Conservation (phyloP, 2,329 filamentous ascomycete species). For the Colletotrichum tofieldiae region DNA sequence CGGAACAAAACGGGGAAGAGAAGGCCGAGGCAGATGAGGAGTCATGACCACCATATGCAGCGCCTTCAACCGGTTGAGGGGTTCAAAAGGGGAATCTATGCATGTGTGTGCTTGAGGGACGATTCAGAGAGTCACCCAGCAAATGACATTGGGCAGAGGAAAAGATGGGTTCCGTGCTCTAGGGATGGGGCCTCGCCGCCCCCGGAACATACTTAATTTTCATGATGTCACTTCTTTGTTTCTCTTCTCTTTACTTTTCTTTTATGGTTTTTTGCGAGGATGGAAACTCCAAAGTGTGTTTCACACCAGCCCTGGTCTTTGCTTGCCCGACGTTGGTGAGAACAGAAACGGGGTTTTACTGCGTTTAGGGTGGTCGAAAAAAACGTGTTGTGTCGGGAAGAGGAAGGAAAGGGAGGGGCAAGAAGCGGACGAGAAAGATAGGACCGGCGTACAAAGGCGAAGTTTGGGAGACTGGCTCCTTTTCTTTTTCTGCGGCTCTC, state of each 20-base stretch:
- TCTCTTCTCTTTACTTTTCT: conserved; percentile 19
- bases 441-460: conserved; percentile 32
- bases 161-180: conserved; percentile 27
- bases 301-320: neutral
- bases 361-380: conserved; percentile 16
- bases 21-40: conserved; percentile 31
- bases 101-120: conserved; percentile 16
- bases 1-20: conserved; percentile 39
- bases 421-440: conserved; percentile 12
- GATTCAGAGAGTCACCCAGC: conserved; percentile 24
- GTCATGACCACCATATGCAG: conserved; percentile 37
- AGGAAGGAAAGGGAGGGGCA: conserved; percentile 11
- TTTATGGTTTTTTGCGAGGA: conserved; percentile 18
- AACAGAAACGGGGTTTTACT: conserved; percentile 6
- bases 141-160: conserved; percentile 33
- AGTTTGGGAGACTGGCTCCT: conserved; percentile 34
- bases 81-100: conserved; percentile 22
- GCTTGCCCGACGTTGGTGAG: conserved; percentile 16
- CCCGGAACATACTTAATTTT: conserved; percentile 43
- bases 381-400: conserved; percentile 24
- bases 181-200: conserved; percentile 36
- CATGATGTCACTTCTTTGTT: conserved; percentile 39
- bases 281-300: conserved; percentile 11
- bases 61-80: conserved; percentile 32
- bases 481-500: conserved; percentile 27